Percentiles rank a stretch among this genome's conserved stretches.
These are phyloP conservation scores for Fusarium sp. DNA, from an alignment of 2,329 filamentous ascomycete species.

Conservation along the genomic window DNA sequence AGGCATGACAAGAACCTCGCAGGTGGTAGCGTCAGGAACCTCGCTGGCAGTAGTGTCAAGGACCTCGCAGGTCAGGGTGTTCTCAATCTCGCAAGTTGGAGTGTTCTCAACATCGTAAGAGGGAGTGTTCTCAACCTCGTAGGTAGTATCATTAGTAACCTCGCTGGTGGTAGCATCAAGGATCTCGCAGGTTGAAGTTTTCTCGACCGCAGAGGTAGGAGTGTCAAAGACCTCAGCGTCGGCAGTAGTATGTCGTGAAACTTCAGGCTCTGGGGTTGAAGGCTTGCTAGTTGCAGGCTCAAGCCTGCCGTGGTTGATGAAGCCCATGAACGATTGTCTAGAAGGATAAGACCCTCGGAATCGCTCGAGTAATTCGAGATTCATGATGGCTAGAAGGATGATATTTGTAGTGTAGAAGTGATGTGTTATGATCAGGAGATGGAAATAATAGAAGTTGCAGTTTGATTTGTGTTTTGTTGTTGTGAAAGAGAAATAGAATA, in stretches of 20 bases:
- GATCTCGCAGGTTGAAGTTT: neutral
- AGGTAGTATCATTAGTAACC: too few species aligned
- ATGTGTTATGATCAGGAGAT: neutral
- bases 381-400: slow-evolving; percentile 5
- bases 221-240: neutral
- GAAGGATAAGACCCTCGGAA: slow-evolving; percentile 6
- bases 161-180: neutral
- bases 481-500: neutral
- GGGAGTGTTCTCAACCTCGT: too few species aligned
- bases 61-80: too few species aligned
- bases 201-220: neutral
- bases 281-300: neutral
- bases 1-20: too few species aligned
- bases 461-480: neutral
- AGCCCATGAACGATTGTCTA: slow-evolving; percentile 15
- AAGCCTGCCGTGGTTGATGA: slow-evolving; percentile 2
- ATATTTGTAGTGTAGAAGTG: neutral
- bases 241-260: neutral
- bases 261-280: neutral
- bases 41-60: too few species aligned
- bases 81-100: too few species aligned
- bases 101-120: too few species aligned
- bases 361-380: slow-evolving; percentile 12
- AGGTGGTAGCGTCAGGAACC: too few species aligned
- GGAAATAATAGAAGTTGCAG: neutral